Evolutionary conservation across 306 rosid species (phyloP).

Genomic region (Vigna hirtella): DNA sequence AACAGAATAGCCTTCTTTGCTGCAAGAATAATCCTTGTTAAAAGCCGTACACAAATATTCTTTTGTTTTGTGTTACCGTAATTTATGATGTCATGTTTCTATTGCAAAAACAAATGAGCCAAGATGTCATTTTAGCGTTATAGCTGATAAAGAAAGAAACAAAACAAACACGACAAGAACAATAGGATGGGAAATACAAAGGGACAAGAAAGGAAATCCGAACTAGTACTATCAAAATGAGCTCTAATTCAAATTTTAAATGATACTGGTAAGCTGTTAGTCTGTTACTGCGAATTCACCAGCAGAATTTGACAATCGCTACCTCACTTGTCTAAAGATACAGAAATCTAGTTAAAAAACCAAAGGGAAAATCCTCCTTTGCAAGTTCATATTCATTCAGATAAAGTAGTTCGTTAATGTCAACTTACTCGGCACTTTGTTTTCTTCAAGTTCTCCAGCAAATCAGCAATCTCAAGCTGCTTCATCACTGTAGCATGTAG

Average conservation of each 20-base stretch:
- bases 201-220: not conserved
- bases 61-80: not conserved
- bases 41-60: not conserved
- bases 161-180: not conserved
- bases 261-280: not conserved
- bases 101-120: conserved; percentile 15
- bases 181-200: not conserved
- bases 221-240: not conserved
- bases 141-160: not conserved
- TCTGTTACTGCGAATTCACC: not conserved
- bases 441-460: conserved; percentile 71
- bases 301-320: not conserved
- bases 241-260: conserved; percentile 6
- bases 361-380: not conserved
- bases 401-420: not conserved
- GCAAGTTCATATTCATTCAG: not conserved
- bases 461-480: conserved; percentile 80
- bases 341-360: not conserved
- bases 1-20: conserved; percentile 70
- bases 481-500: conserved; percentile 72
- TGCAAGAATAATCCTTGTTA: conserved; percentile 47
- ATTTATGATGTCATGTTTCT: conserved; percentile 6
- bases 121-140: not conserved
- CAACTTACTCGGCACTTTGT: conserved; percentile 72
- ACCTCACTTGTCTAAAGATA: not conserved